Conservation (phyloP, 1,284 basidiomycete genomes). For the Xerocomus minutiporus region DNA sequence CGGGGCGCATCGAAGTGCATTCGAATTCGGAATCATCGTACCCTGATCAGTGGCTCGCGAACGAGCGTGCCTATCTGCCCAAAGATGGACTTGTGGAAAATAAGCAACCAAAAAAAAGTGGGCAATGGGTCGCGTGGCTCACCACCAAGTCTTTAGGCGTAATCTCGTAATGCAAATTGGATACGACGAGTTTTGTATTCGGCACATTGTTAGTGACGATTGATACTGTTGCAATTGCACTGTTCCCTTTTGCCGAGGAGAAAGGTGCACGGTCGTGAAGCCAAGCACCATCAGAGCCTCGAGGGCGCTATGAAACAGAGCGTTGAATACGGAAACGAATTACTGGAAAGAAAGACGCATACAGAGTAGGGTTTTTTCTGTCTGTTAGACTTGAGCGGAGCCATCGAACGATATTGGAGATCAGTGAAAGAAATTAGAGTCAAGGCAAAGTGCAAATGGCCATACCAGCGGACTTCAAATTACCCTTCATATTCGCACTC, state of each 20-base stretch:
- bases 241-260: conserved; percentile 31
- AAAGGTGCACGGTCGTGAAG: conserved; percentile 65
- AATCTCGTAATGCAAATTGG: conserved; percentile 92
- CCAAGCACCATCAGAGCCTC: conserved; percentile 56
- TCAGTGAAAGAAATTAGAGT: not conserved
- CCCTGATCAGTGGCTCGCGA: conserved; percentile 90
- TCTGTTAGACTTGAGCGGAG: conserved; percentile 20
- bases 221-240: conserved; percentile 18
- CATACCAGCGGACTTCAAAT: conserved; percentile 14
- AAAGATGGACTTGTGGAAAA: conserved; percentile 70
- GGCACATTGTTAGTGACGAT: conserved; percentile 24
- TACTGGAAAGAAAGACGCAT: not conserved
- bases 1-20: conserved; percentile 37
- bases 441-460: not conserved
- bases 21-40: conserved; percentile 74
- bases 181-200: conserved; percentile 72
- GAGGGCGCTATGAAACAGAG: conserved; percentile 25
- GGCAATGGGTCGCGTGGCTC: conserved; percentile 25
- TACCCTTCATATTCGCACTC: conserved; percentile 11
- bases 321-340: not conserved
- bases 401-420: conserved; percentile 11
- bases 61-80: conserved; percentile 88
- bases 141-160: conserved; percentile 86
- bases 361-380: conserved; percentile 31
- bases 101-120: not conserved